Percentiles rank a stretch among this genome's conserved stretches.
Conservation (phyloP, 352 stramenopile genomes). For the Phytophthora capsici region DNA sequence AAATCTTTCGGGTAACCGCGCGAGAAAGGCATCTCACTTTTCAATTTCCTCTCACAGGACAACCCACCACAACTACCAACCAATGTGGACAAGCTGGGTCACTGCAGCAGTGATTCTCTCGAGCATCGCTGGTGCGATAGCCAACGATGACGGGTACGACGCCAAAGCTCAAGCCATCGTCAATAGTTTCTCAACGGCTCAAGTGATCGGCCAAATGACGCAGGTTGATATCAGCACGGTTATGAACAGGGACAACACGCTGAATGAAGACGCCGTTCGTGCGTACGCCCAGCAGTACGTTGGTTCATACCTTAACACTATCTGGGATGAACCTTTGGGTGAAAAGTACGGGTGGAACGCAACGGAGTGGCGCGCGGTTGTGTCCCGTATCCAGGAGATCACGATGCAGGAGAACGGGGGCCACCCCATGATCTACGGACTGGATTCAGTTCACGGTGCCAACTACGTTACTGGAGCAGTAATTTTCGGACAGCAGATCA, state of each 20-base stretch:
- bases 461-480: slow-evolving; percentile 82
- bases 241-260: slow-evolving; percentile 56
- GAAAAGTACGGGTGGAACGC: slow-evolving; percentile 60
- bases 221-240: slow-evolving; percentile 87
- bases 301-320: slow-evolving; percentile 87
- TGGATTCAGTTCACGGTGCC: slow-evolving; percentile 90
- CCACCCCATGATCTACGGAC: slow-evolving; percentile 80
- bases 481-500: slow-evolving; percentile 90
- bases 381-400: slow-evolving; percentile 78
- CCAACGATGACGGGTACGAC: slow-evolving; percentile 19
- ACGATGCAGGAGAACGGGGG: slow-evolving; percentile 65
- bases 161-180: slow-evolving; percentile 20
- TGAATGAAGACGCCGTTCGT: slow-evolving; percentile 60
- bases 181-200: slow-evolving; percentile 15
- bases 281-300: slow-evolving; percentile 74
- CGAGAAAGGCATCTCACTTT: slow-evolving; percentile 23
- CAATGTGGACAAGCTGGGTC: slow-evolving; percentile 29
- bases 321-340: slow-evolving; percentile 52
- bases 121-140: not conserved
- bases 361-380: slow-evolving; percentile 61
- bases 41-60: slow-evolving; percentile 26
- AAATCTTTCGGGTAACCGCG: not conserved
- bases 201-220: slow-evolving; percentile 88
- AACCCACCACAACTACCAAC: slow-evolving; percentile 7
- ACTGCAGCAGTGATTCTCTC: slow-evolving; percentile 4